Evolutionary conservation across 495 filamentous ascomycete genomes (phyloP).

Genomic region (Halenospora varia): DNA sequence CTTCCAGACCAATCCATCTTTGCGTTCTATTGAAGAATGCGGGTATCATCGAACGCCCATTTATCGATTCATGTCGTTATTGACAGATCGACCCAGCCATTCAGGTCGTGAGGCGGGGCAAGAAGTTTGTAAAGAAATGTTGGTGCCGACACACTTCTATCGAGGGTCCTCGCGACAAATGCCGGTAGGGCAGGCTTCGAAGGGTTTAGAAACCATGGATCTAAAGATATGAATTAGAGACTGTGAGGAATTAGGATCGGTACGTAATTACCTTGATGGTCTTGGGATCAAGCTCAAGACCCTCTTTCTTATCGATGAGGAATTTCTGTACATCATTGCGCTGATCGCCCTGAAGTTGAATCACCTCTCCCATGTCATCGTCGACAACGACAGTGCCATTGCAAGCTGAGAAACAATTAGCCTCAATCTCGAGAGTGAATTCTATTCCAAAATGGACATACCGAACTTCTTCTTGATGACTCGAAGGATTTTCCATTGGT

Average conservation of each 20-base stretch:
- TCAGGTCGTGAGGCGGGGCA: constrained; percentile 17
- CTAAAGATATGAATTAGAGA: constrained; percentile 26
- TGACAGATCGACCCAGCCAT: constrained; percentile 28
- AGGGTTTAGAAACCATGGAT: constrained; percentile 74
- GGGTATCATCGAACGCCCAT: constrained; percentile 31
- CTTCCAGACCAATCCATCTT: constrained; percentile 18
- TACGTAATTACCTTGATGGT: constrained; percentile 75
- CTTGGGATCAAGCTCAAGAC: constrained; percentile 87
- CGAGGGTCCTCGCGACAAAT: constrained; percentile 19
- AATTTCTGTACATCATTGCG: constrained; percentile 98
- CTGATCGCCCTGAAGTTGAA: constrained; percentile 98
- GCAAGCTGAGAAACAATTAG: constrained; percentile 63
- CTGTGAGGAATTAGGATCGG: background rate
- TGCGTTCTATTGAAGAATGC: constrained; percentile 28
- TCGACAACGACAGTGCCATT: constrained; percentile 99
- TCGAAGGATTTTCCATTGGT: constrained; percentile 99
- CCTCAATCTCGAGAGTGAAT: background rate
- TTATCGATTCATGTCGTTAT: constrained; percentile 31
- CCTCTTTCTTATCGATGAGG: constrained; percentile 90
- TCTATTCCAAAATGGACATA: constrained; percentile 40
- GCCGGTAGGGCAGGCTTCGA: constrained; percentile 30
- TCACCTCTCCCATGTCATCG: constrained; percentile 98
- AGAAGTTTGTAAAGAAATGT: constrained; percentile 22
- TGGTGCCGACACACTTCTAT: constrained; percentile 22
- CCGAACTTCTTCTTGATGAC: constrained; percentile 99